These are phyloP conservation scores for Fusarium tanahbumbuense DNA, from an alignment of 2,329 filamentous ascomycete genomes.

Conservation along the genomic window DNA sequence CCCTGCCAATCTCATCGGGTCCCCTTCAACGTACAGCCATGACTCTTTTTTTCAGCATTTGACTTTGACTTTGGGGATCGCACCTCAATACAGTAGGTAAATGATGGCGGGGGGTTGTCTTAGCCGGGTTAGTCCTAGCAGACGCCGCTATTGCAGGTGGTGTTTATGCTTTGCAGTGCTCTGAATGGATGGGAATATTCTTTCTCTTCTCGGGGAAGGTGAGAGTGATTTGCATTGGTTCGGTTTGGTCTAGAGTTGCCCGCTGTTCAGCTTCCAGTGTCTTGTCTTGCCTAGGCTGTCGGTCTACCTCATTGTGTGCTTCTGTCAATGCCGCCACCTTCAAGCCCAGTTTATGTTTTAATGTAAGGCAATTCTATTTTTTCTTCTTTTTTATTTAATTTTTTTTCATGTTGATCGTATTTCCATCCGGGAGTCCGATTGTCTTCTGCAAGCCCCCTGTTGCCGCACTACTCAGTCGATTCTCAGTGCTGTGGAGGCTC, in stretches of 20 bases:
- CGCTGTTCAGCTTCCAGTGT: not conserved
- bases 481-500: constrained; percentile 22
- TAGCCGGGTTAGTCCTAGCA: constrained; percentile 33
- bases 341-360: not conserved
- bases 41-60: constrained; percentile 32
- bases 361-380: not conserved
- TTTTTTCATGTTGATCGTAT: not conserved
- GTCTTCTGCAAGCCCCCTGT: constrained; percentile 12
- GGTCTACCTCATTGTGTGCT: not conserved
- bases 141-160: constrained; percentile 25
- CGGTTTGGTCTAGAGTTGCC: not conserved
- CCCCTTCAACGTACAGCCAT: constrained; percentile 20
- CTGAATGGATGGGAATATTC: not conserved
- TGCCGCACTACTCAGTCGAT: constrained; percentile 44
- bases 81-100: constrained; percentile 14
- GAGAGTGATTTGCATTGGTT: constrained; percentile 10
- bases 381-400: not conserved
- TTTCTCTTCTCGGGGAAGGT: not conserved
- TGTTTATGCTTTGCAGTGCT: constrained; percentile 28
- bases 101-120: constrained; percentile 27
- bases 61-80: constrained; percentile 27
- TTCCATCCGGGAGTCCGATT: not conserved
- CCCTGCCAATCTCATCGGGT: constrained; percentile 3
- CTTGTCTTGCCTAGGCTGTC: not conserved
- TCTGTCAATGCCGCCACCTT: not conserved